Percentiles rank a stretch among this genome's conserved stretches.
Conservation (phyloP, 169 alveolate species). For the Fabrea salina region DNA sequence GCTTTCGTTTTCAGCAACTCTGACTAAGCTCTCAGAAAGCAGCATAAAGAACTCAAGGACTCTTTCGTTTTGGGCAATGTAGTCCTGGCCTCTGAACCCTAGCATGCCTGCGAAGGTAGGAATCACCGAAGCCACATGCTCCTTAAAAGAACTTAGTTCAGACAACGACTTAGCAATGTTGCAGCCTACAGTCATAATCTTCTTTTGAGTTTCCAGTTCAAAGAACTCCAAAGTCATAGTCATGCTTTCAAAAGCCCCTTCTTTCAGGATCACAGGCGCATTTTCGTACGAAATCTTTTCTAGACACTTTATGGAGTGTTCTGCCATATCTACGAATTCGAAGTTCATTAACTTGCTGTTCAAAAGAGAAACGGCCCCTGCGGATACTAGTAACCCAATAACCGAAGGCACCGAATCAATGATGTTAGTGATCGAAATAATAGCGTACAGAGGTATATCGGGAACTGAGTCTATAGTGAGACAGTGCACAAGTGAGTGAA, state of each 20-base stretch:
- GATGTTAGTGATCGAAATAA: slow-evolving; percentile 39
- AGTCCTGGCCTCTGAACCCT: slow-evolving; percentile 32
- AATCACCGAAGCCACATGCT: slow-evolving; percentile 30
- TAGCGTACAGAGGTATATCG: slow-evolving; percentile 39
- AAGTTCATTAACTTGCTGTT: slow-evolving; percentile 37
- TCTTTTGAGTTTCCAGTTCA: slow-evolving; percentile 34
- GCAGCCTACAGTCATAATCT: slow-evolving; percentile 27
- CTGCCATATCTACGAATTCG: slow-evolving; percentile 57
- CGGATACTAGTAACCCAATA: slow-evolving; percentile 30
- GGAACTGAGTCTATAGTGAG: slow-evolving; percentile 24
- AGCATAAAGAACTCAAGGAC: not conserved
- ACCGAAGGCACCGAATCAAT: slow-evolving; percentile 51
- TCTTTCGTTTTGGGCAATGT: not conserved
- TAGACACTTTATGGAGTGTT: slow-evolving; percentile 45
- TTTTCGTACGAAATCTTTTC: slow-evolving; percentile 55
- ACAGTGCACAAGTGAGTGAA: slow-evolving; percentile 35
- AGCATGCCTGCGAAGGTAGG: slow-evolving; percentile 30
- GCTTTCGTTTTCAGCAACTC: not conserved
- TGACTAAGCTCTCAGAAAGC: not conserved
- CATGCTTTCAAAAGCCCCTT: slow-evolving; percentile 40
- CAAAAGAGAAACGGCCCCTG: slow-evolving; percentile 37
- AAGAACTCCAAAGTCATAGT: slow-evolving; percentile 56
- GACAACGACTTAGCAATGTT: slow-evolving; percentile 35
- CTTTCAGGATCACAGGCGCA: slow-evolving; percentile 42
- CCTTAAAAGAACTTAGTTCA: slow-evolving; percentile 25